Conservation (phyloP, 2,329 filamentous ascomycete genomes). For the Xylaria sp. region DNA sequence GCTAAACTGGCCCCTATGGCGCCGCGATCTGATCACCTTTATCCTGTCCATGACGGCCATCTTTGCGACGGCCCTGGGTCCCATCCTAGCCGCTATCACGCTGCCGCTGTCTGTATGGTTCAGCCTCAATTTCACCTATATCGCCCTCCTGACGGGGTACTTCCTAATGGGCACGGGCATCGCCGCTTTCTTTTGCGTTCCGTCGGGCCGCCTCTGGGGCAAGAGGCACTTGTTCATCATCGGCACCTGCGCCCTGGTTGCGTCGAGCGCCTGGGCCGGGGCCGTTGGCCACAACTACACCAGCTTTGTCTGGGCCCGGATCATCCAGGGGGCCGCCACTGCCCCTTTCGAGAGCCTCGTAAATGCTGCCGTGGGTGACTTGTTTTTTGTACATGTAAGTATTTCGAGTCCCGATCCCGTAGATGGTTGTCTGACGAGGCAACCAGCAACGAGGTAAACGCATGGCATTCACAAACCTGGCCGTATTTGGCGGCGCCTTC, state of each 20-base stretch:
- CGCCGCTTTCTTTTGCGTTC: conserved; percentile 82
- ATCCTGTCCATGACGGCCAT: conserved; percentile 80
- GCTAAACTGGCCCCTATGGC: conserved; percentile 82
- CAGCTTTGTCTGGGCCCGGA: conserved; percentile 74
- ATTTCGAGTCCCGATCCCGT: neutral
- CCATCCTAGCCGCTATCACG: conserved; percentile 87
- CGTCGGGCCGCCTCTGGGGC: conserved; percentile 86
- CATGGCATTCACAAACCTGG: conserved; percentile 76
- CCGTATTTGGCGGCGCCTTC: conserved; percentile 60
- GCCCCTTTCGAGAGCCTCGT: conserved; percentile 90
- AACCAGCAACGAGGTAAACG: conserved; percentile 71
- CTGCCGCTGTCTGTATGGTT: conserved; percentile 74
- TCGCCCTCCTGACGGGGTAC: conserved; percentile 84
- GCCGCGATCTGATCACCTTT: conserved; percentile 77
- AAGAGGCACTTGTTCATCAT: conserved; percentile 87
- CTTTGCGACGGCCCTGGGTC: conserved; percentile 81
- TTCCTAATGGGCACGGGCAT: conserved; percentile 82
- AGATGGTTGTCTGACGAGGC: neutral
- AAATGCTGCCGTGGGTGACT: conserved; percentile 84
- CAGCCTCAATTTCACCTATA: conserved; percentile 66
- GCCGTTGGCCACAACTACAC: conserved; percentile 67
- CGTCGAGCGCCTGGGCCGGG: conserved; percentile 78
- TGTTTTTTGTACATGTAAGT: conserved; percentile 84
- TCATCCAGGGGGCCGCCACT: conserved; percentile 83
- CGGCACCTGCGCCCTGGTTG: conserved; percentile 73